These are phyloP conservation scores for Gilbertella persicaria DNA, from an alignment of 371 early-diverging fungal species.

Conservation along the genomic window DNA sequence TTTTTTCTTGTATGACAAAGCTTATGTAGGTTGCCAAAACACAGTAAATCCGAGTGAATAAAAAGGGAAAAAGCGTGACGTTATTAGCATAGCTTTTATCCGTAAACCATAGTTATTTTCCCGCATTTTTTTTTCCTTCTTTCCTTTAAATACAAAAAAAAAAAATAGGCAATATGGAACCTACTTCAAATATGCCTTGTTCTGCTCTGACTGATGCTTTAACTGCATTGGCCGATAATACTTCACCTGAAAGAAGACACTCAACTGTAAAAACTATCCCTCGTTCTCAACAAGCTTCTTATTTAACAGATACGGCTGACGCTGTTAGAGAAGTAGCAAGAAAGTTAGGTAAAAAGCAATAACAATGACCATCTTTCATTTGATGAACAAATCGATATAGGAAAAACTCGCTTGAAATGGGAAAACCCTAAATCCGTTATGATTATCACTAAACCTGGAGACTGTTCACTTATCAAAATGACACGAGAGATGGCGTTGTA, in stretches of 20 bases:
- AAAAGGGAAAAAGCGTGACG: no score
- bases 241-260: slow-evolving; percentile 7
- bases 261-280: slow-evolving; percentile 21
- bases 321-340: slow-evolving; percentile 46
- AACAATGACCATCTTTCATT: not conserved
- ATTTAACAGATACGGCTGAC: slow-evolving; percentile 43
- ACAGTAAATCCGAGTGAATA: no score
- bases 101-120: not conserved
- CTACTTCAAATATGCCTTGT: slow-evolving; percentile 19
- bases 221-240: slow-evolving; percentile 20
- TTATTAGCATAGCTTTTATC: not conserved
- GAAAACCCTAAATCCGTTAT: slow-evolving; percentile 73
- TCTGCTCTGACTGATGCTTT: slow-evolving; percentile 20
- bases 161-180: slow-evolving; percentile 3
- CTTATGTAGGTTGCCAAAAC: no score
- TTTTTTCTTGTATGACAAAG: no score
- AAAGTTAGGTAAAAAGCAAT: slow-evolving; percentile 30
- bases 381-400: slow-evolving; percentile 12
- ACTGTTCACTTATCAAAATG: slow-evolving; percentile 69
- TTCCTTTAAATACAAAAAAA: not conserved
- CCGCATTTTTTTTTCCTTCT: slow-evolving; percentile 7
- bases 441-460: slow-evolving; percentile 91
- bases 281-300: slow-evolving; percentile 21
- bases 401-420: slow-evolving; percentile 58
- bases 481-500: slow-evolving; percentile 83